Evolutionary conservation across 1,284 basidiomycete species (phyloP).

Genomic region (Ustanciosporium gigantosporum): DNA sequence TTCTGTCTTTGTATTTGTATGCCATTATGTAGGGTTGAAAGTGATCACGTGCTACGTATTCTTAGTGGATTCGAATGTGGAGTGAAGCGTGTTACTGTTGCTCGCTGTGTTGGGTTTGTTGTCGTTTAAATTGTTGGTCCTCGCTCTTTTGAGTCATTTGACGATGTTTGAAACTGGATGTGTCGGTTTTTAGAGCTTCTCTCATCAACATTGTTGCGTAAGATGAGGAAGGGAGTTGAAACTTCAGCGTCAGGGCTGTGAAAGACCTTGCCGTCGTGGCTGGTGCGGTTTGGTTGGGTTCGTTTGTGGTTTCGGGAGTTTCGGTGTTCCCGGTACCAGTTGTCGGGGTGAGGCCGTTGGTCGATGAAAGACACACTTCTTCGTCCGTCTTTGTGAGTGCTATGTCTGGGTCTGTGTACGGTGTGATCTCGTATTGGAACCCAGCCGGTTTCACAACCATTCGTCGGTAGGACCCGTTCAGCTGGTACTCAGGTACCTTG

Average conservation of each 20-base stretch:
- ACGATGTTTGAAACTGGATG: constrained; percentile 43
- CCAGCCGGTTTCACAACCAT: constrained; percentile 83
- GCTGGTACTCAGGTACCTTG: constrained; percentile 75
- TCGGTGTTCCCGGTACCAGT: neutral
- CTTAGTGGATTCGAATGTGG: no score
- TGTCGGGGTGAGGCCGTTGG: neutral
- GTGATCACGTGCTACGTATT: no score
- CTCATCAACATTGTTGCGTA: constrained; percentile 59
- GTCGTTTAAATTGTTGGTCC: constrained; percentile 39
- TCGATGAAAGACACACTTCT: constrained; percentile 69
- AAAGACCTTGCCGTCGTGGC: constrained; percentile 8
- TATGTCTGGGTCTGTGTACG: constrained; percentile 90
- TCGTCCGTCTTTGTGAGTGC: constrained; percentile 91
- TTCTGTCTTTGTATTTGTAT: no score
- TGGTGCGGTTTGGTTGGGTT: neutral
- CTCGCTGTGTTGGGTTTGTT: no score
- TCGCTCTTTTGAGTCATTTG: constrained; percentile 42
- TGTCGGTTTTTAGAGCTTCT: constrained; percentile 57
- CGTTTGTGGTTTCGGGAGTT: no score
- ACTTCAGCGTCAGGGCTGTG: constrained; percentile 49
- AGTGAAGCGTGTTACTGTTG: no score
- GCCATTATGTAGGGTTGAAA: no score
- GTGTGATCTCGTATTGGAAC: constrained; percentile 77
- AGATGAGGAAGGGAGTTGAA: constrained; percentile 51
- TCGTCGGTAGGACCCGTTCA: constrained; percentile 89